Conservation (phyloP, 192 early-diverging fungal species). For the Pecoramyces ruminantium region DNA sequence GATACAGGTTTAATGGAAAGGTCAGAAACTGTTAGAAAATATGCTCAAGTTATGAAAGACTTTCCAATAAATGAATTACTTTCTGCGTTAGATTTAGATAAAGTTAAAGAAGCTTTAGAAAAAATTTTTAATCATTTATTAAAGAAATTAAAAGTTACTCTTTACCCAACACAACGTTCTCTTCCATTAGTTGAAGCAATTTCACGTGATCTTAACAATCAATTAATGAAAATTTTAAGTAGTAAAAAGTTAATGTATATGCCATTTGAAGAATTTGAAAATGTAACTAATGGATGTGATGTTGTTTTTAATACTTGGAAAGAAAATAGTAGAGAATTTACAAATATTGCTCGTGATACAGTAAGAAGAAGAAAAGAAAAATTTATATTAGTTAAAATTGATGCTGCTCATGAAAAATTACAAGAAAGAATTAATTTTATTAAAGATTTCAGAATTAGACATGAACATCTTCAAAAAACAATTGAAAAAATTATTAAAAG, state of each 20-base stretch:
- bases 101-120: constrained; percentile 54
- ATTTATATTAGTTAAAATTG: constrained; percentile 90
- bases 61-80: constrained; percentile 95
- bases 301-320: constrained; percentile 89
- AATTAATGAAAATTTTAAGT: constrained; percentile 72
- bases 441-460: constrained; percentile 80
- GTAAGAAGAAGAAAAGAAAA: constrained; percentile 84
- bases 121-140: constrained; percentile 89
- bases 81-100: constrained; percentile 78
- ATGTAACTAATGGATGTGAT: constrained; percentile 61
- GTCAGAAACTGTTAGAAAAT: constrained; percentile 74
- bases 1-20: constrained; percentile 96
- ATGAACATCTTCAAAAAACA: constrained; percentile 94
- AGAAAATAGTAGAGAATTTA: constrained; percentile 85
- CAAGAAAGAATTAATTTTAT: constrained; percentile 89
- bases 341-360: constrained; percentile 83
- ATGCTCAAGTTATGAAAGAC: constrained; percentile 97
- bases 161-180: constrained; percentile 80
- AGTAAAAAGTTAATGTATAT: constrained; percentile 84
- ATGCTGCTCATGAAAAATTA: constrained; percentile 71
- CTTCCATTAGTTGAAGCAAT: constrained; percentile 88
- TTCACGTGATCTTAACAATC: constrained; percentile 85
- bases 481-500: constrained; percentile 81
- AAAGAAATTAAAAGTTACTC: constrained; percentile 89
- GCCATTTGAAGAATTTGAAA: constrained; percentile 82